Evolutionary conservation across 352 stramenopile species (phyloP).

Genomic region (Thraustochytrium sp.): DNA sequence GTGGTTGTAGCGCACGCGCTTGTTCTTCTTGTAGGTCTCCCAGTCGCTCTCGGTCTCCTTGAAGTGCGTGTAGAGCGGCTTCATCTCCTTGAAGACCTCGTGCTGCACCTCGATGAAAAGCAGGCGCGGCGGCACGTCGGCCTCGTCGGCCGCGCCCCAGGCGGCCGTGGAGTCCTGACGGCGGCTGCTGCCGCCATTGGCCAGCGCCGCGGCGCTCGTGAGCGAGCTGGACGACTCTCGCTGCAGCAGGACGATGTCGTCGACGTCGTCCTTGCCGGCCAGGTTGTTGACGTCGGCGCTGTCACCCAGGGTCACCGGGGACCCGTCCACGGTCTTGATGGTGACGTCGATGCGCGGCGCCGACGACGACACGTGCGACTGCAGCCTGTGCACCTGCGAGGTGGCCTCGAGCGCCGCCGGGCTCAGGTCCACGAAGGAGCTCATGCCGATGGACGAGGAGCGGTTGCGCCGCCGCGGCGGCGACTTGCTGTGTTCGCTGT

Average conservation of each 20-base stretch:
- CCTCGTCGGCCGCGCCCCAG: background rate
- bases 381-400: background rate
- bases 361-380: background rate
- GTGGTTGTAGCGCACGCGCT: constrained; percentile 71
- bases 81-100: constrained; percentile 70
- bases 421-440: constrained; percentile 26
- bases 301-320: background rate
- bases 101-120: constrained; percentile 31
- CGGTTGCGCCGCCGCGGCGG: background rate
- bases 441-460: constrained; percentile 6
- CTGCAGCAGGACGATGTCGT: background rate
- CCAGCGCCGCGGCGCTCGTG: background rate
- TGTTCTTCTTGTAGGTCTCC: constrained; percentile 76
- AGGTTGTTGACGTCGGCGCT: background rate
- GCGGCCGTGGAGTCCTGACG: background rate
- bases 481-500: background rate
- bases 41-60: constrained; percentile 70
- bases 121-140: background rate
- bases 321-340: background rate
- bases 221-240: constrained; percentile 10
- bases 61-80: constrained; percentile 60
- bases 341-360: background rate
- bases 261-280: background rate
- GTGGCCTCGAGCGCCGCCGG: background rate
- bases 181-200: background rate